phyloP scores from a whole-genome alignment of 164 flowering plant species.

The Akebia trifoliata region DNA sequence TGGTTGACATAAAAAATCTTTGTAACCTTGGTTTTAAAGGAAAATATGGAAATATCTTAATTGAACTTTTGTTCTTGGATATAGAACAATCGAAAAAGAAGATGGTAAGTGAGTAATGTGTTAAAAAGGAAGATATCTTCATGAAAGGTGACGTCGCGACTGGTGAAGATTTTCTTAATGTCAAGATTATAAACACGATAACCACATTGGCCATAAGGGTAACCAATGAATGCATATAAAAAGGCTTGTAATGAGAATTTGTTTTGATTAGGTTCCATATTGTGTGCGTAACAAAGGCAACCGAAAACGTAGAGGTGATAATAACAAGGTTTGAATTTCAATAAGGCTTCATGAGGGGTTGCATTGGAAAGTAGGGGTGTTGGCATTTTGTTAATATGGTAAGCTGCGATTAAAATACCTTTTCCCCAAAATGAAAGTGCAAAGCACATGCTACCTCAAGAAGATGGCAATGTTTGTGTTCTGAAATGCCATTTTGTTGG shows the following conservation, averaged over 20 bases:
- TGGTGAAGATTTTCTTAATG: neutral
- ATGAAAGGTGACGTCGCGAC: neutral
- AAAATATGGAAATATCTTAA: too few relatives aligned
- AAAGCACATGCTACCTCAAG: too few relatives aligned
- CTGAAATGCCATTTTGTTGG: too few relatives aligned
- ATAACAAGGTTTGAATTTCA: neutral
- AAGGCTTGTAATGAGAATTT: conserved; percentile 2
- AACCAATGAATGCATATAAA: neutral
- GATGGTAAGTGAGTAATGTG: neutral
- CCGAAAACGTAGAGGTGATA: conserved; percentile 1
- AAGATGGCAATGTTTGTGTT: too few relatives aligned
- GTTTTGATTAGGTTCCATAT: neutral
- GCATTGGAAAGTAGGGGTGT: neutral
- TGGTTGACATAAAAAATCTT: too few relatives aligned
- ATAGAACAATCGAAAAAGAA: neutral
- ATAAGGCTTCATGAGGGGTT: neutral
- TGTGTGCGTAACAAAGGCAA: conserved; percentile 1
- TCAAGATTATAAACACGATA: neutral
- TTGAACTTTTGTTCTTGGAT: too few relatives aligned
- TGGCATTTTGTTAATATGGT: too few relatives aligned
- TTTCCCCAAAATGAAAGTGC: too few relatives aligned
- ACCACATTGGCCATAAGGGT: neutral
- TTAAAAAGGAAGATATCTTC: conserved; percentile 1
- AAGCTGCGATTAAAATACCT: conserved; percentile 2
- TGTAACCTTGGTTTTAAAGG: too few relatives aligned